Evolutionary conservation across 2,329 filamentous ascomycete species (phyloP).

Genomic region (Emmonsia crescens): DNA sequence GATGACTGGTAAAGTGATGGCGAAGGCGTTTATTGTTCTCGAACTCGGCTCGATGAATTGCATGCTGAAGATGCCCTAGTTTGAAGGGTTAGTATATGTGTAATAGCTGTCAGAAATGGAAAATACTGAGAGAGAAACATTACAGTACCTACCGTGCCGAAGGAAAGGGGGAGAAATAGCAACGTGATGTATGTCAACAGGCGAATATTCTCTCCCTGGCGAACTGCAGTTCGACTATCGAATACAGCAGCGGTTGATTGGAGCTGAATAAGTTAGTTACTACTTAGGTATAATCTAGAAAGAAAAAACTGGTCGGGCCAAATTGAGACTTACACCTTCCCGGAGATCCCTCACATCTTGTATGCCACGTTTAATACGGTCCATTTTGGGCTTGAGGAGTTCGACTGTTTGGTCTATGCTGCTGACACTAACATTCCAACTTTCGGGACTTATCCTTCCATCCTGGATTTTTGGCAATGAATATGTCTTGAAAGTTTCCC

Average conservation of each 20-base stretch:
- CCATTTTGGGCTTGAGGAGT: conserved; percentile 5
- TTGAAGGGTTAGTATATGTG: neutral
- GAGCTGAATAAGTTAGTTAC: neutral
- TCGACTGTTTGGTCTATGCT: conserved; percentile 6
- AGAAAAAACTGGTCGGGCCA: neutral
- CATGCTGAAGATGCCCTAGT: conserved; percentile 8
- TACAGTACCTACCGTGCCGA: conserved; percentile 9
- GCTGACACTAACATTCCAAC: conserved; percentile 5
- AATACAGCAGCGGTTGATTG: conserved; percentile 12
- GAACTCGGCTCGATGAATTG: conserved; percentile 3
- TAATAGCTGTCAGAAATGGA: neutral
- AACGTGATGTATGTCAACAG: conserved; percentile 15
- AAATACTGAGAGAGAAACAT: neutral
- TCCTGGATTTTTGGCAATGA: conserved; percentile 6
- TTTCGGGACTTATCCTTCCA: conserved; percentile 4
- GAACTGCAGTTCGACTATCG: conserved; percentile 14
- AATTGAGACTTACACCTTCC: conserved; percentile 4
- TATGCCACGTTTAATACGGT: conserved; percentile 3
- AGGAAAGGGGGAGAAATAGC: conserved; percentile 15
- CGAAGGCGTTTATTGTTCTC: conserved; percentile 5
- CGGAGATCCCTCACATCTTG: conserved; percentile 7
- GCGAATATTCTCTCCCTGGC: conserved; percentile 16
- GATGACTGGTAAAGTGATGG: conserved; percentile 7
- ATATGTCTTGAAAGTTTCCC: conserved; percentile 6
- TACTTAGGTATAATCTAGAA: neutral